Evolutionary conservation across 495 filamentous ascomycete genomes (phyloP).

Genomic region (Hypoxylon lienhwacheense): DNA sequence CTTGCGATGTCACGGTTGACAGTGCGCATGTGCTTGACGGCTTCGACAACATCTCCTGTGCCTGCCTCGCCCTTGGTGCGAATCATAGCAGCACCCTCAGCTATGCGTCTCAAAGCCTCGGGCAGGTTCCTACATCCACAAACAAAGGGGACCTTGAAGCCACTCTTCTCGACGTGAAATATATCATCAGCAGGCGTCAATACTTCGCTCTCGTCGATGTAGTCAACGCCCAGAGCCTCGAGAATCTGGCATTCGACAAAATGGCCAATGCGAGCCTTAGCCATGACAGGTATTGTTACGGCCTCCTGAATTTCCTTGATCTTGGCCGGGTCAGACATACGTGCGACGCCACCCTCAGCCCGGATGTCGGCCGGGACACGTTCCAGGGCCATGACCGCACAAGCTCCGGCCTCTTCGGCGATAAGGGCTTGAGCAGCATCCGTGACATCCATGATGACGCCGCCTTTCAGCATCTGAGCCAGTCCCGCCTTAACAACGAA

Average conservation of each 20-base stretch:
- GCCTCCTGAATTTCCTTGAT: conserved; percentile 95
- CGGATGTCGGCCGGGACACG: conserved; percentile 97
- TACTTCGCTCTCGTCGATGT: conserved; percentile 97
- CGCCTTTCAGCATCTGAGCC: conserved; percentile 96
- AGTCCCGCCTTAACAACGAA: conserved; percentile 90
- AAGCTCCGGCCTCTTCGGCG: conserved; percentile 94
- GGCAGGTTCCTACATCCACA: conserved; percentile 96
- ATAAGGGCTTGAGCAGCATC: conserved; percentile 93
- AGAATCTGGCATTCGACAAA: conserved; percentile 99
- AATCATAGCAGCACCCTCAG: conserved; percentile 97
- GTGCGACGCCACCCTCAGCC: conserved; percentile 85
- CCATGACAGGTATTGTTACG: conserved; percentile 99
- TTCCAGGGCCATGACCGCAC: conserved; percentile 97
- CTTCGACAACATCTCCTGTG: conserved; percentile 97
- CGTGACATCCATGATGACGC: conserved; percentile 99
- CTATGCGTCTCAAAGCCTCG: conserved; percentile 88
- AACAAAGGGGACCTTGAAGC: conserved; percentile 87
- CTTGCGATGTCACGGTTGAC: conserved; percentile 81
- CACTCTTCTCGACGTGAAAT: conserved; percentile 88
- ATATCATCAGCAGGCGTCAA: conserved; percentile 89
- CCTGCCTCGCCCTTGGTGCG: conserved; percentile 98
- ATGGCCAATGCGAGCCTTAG: conserved; percentile 96
- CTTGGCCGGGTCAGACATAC: conserved; percentile 95
- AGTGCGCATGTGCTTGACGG: conserved; percentile 92
- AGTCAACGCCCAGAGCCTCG: conserved; percentile 91